Evolutionary conservation across 805 yeast genomes (phyloP), one percentile per base, ranked within the genome.

Genomic region (Pichia membranifaciens): DNA sequence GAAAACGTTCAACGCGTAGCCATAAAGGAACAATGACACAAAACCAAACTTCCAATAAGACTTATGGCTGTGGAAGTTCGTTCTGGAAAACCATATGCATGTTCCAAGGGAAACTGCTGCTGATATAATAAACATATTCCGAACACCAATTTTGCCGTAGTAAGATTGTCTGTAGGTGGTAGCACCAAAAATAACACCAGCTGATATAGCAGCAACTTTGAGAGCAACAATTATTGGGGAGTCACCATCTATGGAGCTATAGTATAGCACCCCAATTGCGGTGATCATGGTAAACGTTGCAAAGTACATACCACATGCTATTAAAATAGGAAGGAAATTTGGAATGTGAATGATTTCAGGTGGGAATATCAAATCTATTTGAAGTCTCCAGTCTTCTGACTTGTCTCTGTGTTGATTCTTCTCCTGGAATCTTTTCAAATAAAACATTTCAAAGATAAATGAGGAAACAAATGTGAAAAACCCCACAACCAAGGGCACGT

Each of bases 401-500:
- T 35, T 41, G 16, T 33, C 31, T 2, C 32, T 37, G 17, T 29
- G 17, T 37, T 36, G 17, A 38, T 51, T 43, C 18, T 25, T 48
- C 10, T 33, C 32, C 37, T 51, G 53, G 31, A 48, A 57, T 2
- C 39, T 20, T 13, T 44, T 47, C 10, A 59, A 48, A 37, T 51
- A 58, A 16, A 44, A 16, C 8, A 52, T 49, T 54, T 73, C 78
- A 56, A 59, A 67, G 5, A 59, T 17, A 23, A 65, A 52, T 33
- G 58, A 62, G 4, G 43, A 28, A 5, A 59, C 16, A 4, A 69
- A 41, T n/a, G 67, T 44, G 3, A 68, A 20, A 12, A 66, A 42
- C 1, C 77, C 78, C 43, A 74, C 48, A 1, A 68, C 58, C 1
- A 74, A 49, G 0, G 77, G 66, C 15, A 71, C 72, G 50, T 72